Evolutionary conservation across 257 asterid genomes (phyloP).

Genomic region (Scutellaria galericulata): DNA sequence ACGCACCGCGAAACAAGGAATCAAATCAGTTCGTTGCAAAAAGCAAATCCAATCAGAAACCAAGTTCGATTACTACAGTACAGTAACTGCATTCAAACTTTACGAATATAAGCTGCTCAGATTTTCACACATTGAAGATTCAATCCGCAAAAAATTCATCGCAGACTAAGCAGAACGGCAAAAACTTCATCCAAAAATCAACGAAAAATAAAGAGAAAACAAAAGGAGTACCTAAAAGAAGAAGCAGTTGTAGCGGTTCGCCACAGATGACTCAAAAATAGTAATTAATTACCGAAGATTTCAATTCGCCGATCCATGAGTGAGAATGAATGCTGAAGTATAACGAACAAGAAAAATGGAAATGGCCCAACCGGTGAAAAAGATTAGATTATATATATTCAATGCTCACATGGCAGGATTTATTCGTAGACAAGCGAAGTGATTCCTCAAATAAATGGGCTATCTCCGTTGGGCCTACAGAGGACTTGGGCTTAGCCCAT

Average conservation of each 20-base stretch:
- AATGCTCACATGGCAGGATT: not conserved
- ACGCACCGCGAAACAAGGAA: not conserved
- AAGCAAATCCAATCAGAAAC: not conserved
- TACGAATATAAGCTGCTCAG: not conserved
- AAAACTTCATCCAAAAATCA: conserved; percentile 1
- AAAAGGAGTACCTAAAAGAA: conserved; percentile 4
- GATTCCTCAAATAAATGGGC: not conserved
- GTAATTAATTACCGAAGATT: not conserved
- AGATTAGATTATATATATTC: not conserved
- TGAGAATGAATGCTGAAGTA: not conserved
- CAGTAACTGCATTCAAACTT: not conserved
- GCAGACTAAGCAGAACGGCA: not conserved
- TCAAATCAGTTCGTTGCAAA: not conserved
- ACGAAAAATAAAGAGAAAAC: not conserved
- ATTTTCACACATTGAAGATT: not conserved
- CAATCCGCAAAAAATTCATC: not conserved
- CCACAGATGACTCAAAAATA: not conserved
- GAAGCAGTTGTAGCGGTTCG: not conserved
- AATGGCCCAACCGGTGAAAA: too few species aligned
- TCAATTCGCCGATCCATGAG: not conserved
- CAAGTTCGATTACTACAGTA: conserved; percentile 8
- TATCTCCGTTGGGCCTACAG: too few species aligned
- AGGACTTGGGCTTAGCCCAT: too few species aligned
- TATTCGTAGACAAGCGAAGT: not conserved
- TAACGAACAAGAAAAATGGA: too few species aligned